Percentiles rank a stretch among this genome's conserved stretches.
These are phyloP conservation scores for Williopsis jadinii DNA, from an alignment of 1,139 yeast genomes.

Conservation along the genomic window DNA sequence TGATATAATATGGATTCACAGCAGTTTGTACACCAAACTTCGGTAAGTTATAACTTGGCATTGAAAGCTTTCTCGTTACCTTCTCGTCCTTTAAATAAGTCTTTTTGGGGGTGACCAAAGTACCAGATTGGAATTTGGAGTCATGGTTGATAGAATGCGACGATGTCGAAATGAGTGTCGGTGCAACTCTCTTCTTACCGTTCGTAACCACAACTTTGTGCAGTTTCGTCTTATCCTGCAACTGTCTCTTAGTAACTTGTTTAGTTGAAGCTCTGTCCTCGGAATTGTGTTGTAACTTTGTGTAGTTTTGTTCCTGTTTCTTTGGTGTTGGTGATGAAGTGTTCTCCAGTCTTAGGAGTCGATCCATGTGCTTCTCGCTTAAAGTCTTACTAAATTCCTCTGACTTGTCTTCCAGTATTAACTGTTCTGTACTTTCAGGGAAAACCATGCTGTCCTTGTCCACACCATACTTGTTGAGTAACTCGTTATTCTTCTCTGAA, in stretches of 20 bases:
- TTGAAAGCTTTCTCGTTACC: constrained; percentile 20
- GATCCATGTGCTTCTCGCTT: constrained; percentile 31
- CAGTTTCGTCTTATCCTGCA: constrained; percentile 21
- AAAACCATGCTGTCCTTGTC: constrained; percentile 77
- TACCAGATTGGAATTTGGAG: constrained; percentile 12
- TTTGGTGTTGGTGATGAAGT: constrained; percentile 3
- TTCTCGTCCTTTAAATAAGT: constrained; percentile 3
- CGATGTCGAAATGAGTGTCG: constrained; percentile 52
- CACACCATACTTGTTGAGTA: constrained; percentile 79
- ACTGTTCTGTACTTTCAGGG: constrained; percentile 82
- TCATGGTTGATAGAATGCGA: constrained; percentile 9
- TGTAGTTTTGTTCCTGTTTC: not conserved
- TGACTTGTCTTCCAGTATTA: constrained; percentile 62
- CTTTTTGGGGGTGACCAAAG: constrained; percentile 10
- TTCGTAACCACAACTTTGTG: constrained; percentile 28
- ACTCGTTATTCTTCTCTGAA: constrained; percentile 55
- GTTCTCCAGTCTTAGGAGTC: constrained; percentile 28
- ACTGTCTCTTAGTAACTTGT: not conserved
- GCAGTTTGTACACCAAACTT: constrained; percentile 31
- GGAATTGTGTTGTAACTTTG: not conserved
- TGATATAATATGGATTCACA: constrained; percentile 25
- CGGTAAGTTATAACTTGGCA: constrained; percentile 27
- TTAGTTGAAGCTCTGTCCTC: constrained; percentile 1
- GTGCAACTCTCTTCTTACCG: constrained; percentile 85
- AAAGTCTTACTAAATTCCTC: constrained; percentile 24